Evolutionary conservation across 2,329 filamentous ascomycete genomes (phyloP), one percentile per base, ranked within the genome.

Genomic region (Aspergillus chevalieri): DNA sequence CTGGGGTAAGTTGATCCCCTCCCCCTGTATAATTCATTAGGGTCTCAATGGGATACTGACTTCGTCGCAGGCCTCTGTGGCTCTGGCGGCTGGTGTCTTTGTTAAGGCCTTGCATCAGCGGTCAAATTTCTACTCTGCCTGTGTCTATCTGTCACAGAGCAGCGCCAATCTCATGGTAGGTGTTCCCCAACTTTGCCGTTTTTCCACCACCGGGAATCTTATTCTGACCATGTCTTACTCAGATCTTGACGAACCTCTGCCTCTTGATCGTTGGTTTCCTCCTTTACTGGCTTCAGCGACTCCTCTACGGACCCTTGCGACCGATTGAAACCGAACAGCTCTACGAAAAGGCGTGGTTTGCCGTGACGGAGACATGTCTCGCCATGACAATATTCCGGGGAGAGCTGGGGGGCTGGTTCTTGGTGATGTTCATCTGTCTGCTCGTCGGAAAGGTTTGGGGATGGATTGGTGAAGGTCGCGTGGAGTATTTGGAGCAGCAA

Each of bases 331-430:
- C 93, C 62, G 94, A 98, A 70, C 92, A 97, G 68, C 81, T 98
- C 12, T 96, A 95, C 66, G 93, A 98, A 70, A 92, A 92, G 70
- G 91, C 88, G 45, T 98, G 94, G 94, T 96, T 96, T 65, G 92
- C 93, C 36, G 88, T 97, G 38, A 95, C 92, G 43, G 93, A 98
- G 74, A 98, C 93, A 56, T 89, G 91, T 64, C 78, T 98, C 56
- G 93, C 93, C 26, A 97, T 98, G 92, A 96, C 93, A 26, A 95
- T 95, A 57, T 97, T 98, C 70, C 81, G 93, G 42, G 93, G 96
- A 55, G 91, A 97, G 67, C 84, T 98, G 15, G 92, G 93, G 42
- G 87, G 87, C 39, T 94, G 90, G 84, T 95, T 97, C 64, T 77
- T 98, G 51, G 84, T 93, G 62, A 97, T 98, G 91, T 97, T 98